Percentiles rank a stretch among this genome's conserved stretches.
These are phyloP conservation scores for Colletotrichum australisinense DNA, from an alignment of 2,329 filamentous ascomycete genomes.

Conservation along the genomic window DNA sequence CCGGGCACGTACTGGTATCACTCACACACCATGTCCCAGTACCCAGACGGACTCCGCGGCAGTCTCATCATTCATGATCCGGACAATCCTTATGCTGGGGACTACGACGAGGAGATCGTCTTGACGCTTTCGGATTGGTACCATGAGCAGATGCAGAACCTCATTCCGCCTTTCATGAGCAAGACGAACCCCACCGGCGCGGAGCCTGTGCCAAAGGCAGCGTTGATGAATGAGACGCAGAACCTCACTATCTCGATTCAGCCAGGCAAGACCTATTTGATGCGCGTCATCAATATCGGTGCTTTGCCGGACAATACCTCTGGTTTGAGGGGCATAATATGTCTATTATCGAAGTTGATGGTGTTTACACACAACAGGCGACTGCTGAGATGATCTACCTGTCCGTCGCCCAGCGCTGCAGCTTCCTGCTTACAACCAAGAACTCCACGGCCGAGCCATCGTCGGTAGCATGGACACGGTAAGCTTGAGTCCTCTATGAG, in stretches of 20 bases:
- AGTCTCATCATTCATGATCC: slow-evolving; percentile 74
- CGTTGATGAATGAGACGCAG: slow-evolving; percentile 78
- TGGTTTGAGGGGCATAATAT: neutral
- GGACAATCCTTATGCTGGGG: slow-evolving; percentile 38
- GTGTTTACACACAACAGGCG: neutral
- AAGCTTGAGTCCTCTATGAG: slow-evolving; percentile 63
- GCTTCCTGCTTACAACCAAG: slow-evolving; percentile 71
- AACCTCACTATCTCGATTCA: slow-evolving; percentile 69
- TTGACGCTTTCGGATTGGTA: slow-evolving; percentile 81
- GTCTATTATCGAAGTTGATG: neutral
- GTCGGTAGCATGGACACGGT: too few relatives aligned
- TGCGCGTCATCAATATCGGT: slow-evolving; percentile 76
- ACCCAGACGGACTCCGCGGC: slow-evolving; percentile 75
- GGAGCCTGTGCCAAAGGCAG: slow-evolving; percentile 75
- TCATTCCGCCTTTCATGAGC: slow-evolving; percentile 61
- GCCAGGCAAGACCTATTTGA: slow-evolving; percentile 78
- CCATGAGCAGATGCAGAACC: slow-evolving; percentile 64
- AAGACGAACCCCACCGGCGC: slow-evolving; percentile 67
- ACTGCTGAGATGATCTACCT: slow-evolving; percentile 68
- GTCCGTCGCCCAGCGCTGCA: slow-evolving; percentile 73
- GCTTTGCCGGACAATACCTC: slow-evolving; percentile 60
- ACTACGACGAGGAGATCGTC: slow-evolving; percentile 72
- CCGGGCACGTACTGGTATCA: slow-evolving; percentile 86
- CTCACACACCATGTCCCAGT: slow-evolving; percentile 74
- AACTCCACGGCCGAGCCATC: slow-evolving; percentile 68